phyloP scores from a whole-genome alignment of 2,329 filamentous ascomycete genomes.

The Diaporthe amygdali region DNA sequence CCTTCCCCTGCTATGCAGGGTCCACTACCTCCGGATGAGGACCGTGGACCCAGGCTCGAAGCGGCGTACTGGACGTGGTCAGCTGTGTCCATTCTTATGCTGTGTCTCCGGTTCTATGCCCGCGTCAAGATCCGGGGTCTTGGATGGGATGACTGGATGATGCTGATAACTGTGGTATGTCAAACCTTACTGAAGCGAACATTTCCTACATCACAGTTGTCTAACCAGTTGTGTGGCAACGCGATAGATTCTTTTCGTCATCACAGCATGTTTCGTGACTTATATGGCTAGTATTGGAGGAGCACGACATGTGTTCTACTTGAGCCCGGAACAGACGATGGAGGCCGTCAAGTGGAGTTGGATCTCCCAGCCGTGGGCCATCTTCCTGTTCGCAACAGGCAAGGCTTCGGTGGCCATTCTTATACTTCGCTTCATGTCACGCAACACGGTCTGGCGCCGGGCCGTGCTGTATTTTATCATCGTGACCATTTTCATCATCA shows the following conservation, averaged over 20 bases:
- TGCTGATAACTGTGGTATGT: too few species aligned
- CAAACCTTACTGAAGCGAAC: too few species aligned
- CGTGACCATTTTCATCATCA: neutral
- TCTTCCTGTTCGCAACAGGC: neutral
- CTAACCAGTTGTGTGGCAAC: neutral
- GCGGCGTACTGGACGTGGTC: neutral
- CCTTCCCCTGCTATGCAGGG: neutral
- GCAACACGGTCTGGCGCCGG: neutral
- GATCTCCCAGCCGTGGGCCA: neutral
- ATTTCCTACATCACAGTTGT: too few species aligned
- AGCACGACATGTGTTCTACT: neutral
- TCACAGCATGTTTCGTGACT: neutral
- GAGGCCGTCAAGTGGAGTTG: neutral
- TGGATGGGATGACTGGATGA: slow-evolving; percentile 9
- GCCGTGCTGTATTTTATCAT: neutral
- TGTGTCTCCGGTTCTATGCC: neutral
- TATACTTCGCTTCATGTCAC: neutral
- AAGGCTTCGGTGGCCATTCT: neutral
- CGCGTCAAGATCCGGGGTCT: neutral
- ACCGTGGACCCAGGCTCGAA: neutral
- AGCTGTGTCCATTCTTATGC: neutral
- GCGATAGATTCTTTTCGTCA: neutral
- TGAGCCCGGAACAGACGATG: neutral
- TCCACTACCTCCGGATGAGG: neutral
- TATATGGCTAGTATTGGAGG: neutral